These are phyloP conservation scores for Aegilops bicornis DNA, from an alignment of 176 grass and related monocot genomes.

Conservation along the genomic window DNA sequence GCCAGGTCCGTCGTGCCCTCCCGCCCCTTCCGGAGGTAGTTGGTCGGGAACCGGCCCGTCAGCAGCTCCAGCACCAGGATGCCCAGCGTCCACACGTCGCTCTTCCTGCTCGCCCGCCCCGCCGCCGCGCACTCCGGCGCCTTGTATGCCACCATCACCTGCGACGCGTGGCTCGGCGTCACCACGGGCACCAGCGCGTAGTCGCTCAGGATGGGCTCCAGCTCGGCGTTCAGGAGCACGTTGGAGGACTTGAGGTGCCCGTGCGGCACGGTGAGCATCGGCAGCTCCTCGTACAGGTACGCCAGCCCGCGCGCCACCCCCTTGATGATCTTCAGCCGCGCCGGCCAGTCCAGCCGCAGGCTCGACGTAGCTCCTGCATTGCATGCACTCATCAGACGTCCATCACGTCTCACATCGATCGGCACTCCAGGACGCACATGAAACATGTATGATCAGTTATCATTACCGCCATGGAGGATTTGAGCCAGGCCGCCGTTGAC, in stretches of 20 bases:
- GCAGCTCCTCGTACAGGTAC: conserved; percentile 83
- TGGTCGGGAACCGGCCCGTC: conserved; percentile 76
- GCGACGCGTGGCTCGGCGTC: conserved; percentile 46
- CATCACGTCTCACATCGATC: not conserved
- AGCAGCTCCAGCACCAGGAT: conserved; percentile 79
- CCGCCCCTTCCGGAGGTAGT: conserved; percentile 55
- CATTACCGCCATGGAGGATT: conserved; percentile 55
- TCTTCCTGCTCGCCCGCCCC: conserved; percentile 55
- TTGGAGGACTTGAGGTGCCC: conserved; percentile 98
- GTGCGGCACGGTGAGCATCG: conserved; percentile 73
- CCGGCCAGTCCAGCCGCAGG: conserved; percentile 64
- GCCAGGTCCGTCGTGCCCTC: conserved; percentile 53
- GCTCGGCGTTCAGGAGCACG: conserved; percentile 55
- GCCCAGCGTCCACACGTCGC: conserved; percentile 95
- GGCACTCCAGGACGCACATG: not conserved
- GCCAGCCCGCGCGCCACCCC: conserved; percentile 78
- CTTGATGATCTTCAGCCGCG: conserved; percentile 73
- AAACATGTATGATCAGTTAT: not conserved
- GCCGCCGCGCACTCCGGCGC: conserved; percentile 61
- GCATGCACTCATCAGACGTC: not conserved
- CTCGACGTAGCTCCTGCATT: conserved; percentile 49
- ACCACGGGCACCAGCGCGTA: conserved; percentile 76
- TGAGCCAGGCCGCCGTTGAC: conserved; percentile 79
- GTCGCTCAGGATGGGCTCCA: conserved; percentile 75
- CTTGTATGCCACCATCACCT: conserved; percentile 91